These are phyloP conservation scores for Globisporangium radiosum DNA, from an alignment of 352 stramenopile species.

Conservation along the genomic window DNA sequence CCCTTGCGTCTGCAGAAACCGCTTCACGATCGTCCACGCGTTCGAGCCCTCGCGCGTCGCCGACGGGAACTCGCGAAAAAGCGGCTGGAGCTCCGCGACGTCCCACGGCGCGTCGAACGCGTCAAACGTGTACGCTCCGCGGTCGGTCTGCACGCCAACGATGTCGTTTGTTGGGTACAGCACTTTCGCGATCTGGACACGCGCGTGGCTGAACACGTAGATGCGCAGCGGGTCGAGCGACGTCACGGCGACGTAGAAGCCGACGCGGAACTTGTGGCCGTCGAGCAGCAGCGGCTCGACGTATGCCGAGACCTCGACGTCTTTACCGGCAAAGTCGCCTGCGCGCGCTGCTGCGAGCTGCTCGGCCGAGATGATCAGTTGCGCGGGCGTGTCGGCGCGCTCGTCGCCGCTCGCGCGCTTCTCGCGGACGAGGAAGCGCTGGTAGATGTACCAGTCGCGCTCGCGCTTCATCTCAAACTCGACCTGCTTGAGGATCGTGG, in stretches of 20 bases:
- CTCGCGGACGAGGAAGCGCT: slow-evolving; percentile 57
- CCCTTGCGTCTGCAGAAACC: slow-evolving; percentile 45
- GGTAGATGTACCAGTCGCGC: slow-evolving; percentile 46
- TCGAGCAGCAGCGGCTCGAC: slow-evolving; percentile 82
- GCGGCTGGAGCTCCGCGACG: slow-evolving; percentile 47
- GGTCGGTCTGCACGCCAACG: slow-evolving; percentile 23
- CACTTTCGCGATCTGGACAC: slow-evolving; percentile 65
- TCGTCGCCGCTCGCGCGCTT: slow-evolving; percentile 28
- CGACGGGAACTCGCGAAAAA: slow-evolving; percentile 65
- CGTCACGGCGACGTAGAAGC: slow-evolving; percentile 83
- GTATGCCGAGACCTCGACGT: slow-evolving; percentile 65
- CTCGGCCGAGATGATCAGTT: slow-evolving; percentile 37
- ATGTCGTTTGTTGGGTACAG: slow-evolving; percentile 44
- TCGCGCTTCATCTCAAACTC: slow-evolving; percentile 47
- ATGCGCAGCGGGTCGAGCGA: slow-evolving; percentile 79
- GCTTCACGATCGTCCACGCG: slow-evolving; percentile 59
- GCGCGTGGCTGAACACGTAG: slow-evolving; percentile 73
- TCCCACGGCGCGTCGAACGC: slow-evolving; percentile 69
- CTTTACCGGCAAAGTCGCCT: slow-evolving; percentile 39
- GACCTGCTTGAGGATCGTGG: slow-evolving; percentile 33
- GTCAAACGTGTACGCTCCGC: slow-evolving; percentile 55
- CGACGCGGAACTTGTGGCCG: slow-evolving; percentile 83
- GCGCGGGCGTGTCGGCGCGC: slow-evolving; percentile 11
- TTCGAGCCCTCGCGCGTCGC: slow-evolving; percentile 44
- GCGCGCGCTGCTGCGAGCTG: slow-evolving; percentile 42